A percentile compares a stretch with the other conserved stretches of the same genome.
Evolutionary conservation across 2,329 filamentous ascomycete species (phyloP).

Genomic region (Botryotinia narcissicola): DNA sequence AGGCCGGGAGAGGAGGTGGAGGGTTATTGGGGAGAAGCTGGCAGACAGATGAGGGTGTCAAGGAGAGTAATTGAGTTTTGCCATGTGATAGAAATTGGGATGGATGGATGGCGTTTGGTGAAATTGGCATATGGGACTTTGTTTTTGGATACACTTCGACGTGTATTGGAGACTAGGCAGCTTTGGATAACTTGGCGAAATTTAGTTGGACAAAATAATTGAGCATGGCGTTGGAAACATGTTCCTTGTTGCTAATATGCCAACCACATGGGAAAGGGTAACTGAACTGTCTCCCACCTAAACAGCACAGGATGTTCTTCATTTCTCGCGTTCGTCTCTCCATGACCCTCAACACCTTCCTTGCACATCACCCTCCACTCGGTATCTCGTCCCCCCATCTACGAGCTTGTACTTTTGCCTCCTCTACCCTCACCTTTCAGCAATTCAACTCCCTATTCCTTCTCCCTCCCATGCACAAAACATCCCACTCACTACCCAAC

Average conservation of each 20-base stretch:
- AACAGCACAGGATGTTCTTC: background rate
- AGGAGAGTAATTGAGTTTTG: background rate
- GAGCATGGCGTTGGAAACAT: background rate
- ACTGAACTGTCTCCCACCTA: background rate
- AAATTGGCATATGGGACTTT: background rate
- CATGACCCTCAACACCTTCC: background rate
- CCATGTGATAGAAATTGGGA: background rate
- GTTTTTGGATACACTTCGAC: background rate
- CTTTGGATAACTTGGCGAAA: background rate
- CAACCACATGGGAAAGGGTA: background rate
- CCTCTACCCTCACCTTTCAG: background rate
- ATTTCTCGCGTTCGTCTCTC: background rate
- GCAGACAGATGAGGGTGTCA: background rate
- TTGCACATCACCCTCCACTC: background rate
- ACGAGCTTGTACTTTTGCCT: background rate
- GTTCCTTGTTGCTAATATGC: background rate
- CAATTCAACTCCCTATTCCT: background rate
- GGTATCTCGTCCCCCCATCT: background rate
- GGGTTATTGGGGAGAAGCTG: conserved; percentile 16
- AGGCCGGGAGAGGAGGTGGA: background rate
- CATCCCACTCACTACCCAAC: background rate
- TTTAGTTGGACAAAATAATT: background rate
- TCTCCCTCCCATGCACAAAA: rapidly evolving
- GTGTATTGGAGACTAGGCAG: background rate
- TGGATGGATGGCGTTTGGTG: background rate